Base-by-base conservation (phyloP, 1,139 yeast genomes). In the Meyerozyma carpophila region DNA sequence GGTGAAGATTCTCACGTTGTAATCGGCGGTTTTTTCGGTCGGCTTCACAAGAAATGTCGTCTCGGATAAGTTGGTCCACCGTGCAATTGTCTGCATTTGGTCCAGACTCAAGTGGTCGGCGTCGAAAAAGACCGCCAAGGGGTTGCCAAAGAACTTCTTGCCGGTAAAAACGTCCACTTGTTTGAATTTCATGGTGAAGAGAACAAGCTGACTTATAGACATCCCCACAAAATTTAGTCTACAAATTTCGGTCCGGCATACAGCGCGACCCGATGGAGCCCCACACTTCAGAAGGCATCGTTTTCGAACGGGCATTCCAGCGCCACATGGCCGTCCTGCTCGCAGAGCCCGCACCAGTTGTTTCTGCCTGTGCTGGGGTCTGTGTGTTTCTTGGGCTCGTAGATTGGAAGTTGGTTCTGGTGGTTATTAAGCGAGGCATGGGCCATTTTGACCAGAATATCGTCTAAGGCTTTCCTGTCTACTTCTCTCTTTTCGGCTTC, bases 271-370 rank as follows among this genome's bases (percentile, higher is more conserved):
- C 11, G 28, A n/a, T 21, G 13, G 3, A 5, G n/a, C 13, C 5
- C 29, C 29, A 10, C 13, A 27, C 29, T n/a, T 53, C 56, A 73
- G 49, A 74, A 74, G 44, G 73, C 63, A 45, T 80, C 84, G 50
- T 79, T 79, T 55, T 86, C 95, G 57, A 78, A 88, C 0, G 97
- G 97, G 65, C 98, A 91, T 45, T 88, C 88, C 38, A 82, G 70
- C 51, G 94, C 84, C 45, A 81, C 84, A 58, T 91, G 98, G 1
- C 98, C 98, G 42, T 80, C 83, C 44, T 89, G 69, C 62, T 91
- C 98, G 65, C 98, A 91, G 42, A 89, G 70, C 0, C 95, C 96
- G 66, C 98, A 91, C 95, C 96, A 91, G 53, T 81, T 74, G 20
- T 67, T 69, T 41, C 89, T 74, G 1, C 96, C 96, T 1, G 79